Percentiles rank a stretch among this genome's conserved stretches.
These are phyloP conservation scores for Corniculantispora saksenae DNA, from an alignment of 2,329 filamentous ascomycete species.

Conservation along the genomic window DNA sequence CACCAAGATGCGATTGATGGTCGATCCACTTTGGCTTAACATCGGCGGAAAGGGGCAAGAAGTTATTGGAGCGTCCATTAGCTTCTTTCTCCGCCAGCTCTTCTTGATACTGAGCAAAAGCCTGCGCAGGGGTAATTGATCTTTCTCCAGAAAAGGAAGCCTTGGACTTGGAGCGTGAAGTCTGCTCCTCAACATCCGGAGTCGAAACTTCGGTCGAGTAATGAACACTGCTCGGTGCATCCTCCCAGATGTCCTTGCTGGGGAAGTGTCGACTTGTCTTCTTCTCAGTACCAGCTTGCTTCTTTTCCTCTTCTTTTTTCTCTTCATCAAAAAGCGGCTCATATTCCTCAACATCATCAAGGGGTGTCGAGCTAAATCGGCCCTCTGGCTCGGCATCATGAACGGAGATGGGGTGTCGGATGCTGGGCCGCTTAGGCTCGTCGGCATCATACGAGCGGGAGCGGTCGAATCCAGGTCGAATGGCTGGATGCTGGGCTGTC, in stretches of 20 bases:
- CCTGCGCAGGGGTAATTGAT: conserved; percentile 60
- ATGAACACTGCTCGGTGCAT: conserved; percentile 83
- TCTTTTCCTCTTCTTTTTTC: conserved; percentile 50
- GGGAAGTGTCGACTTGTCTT: conserved; percentile 74
- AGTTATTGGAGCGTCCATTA: conserved; percentile 31
- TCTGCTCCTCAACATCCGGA: conserved; percentile 55
- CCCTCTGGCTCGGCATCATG: conserved; percentile 54
- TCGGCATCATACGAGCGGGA: conserved; percentile 48
- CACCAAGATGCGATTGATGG: conserved; percentile 50
- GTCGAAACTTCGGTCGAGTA: conserved; percentile 81
- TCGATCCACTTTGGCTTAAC: conserved; percentile 46
- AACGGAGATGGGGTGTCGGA: conserved; percentile 64
- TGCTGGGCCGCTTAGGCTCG: conserved; percentile 61
- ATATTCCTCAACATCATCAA: conserved; percentile 91
- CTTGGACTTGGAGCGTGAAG: conserved; percentile 35
- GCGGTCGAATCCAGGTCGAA: conserved; percentile 58
- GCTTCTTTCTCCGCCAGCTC: conserved; percentile 36
- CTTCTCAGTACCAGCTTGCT: conserved; percentile 43
- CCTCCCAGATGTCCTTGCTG: conserved; percentile 96
- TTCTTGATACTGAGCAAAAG: conserved; percentile 67
- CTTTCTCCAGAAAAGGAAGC: conserved; percentile 32
- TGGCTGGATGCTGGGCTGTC: conserved; percentile 74
- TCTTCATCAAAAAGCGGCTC: conserved; percentile 92
- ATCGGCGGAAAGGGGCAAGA: conserved; percentile 30
- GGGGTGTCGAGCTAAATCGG: conserved; percentile 64